These are phyloP conservation scores for Beauveria pseudobassiana DNA, from an alignment of 2,329 filamentous ascomycete genomes.

Conservation along the genomic window DNA sequence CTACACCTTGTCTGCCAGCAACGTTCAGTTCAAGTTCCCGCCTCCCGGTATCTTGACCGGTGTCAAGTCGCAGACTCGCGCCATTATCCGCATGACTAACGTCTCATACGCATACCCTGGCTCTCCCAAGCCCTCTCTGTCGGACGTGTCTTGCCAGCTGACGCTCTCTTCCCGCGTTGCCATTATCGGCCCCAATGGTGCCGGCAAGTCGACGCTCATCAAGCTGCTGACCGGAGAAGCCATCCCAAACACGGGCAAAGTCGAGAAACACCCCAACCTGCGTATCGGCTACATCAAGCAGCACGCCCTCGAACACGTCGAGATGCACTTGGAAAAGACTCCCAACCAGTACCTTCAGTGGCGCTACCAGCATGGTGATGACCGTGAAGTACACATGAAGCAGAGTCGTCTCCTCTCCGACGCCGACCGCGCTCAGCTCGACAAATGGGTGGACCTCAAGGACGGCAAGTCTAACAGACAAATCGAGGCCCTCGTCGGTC, in stretches of 20 bases:
- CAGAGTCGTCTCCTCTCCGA: conserved; percentile 86
- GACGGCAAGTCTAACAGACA: conserved; percentile 73
- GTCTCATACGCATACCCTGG: conserved; percentile 93
- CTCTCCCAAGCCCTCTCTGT: conserved; percentile 76
- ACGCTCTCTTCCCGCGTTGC: conserved; percentile 86
- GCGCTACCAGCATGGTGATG: conserved; percentile 95
- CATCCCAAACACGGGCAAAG: conserved; percentile 73
- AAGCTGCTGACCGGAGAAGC: conserved; percentile 93
- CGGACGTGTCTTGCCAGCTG: conserved; percentile 80
- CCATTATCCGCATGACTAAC: conserved; percentile 91
- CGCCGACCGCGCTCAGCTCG: conserved; percentile 83
- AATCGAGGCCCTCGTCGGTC: conserved; percentile 84
- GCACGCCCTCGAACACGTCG: conserved; percentile 96
- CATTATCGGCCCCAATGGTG: conserved; percentile 95
- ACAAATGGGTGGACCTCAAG: conserved; percentile 75
- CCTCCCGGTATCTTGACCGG: conserved; percentile 88
- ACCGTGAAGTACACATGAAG: conserved; percentile 95
- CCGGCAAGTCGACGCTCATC: conserved; percentile 96
- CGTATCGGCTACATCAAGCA: conserved; percentile 99
- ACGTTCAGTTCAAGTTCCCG: conserved; percentile 96
- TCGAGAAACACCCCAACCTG: conserved; percentile 97
- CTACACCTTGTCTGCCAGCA: conserved; percentile 85
- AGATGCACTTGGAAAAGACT: conserved; percentile 99
- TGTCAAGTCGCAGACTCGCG: conserved; percentile 89
- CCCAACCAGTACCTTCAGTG: conserved; percentile 98